These are phyloP conservation scores for Penicillium pancosmium DNA, from an alignment of 495 filamentous ascomycete species.

Conservation along the genomic window DNA sequence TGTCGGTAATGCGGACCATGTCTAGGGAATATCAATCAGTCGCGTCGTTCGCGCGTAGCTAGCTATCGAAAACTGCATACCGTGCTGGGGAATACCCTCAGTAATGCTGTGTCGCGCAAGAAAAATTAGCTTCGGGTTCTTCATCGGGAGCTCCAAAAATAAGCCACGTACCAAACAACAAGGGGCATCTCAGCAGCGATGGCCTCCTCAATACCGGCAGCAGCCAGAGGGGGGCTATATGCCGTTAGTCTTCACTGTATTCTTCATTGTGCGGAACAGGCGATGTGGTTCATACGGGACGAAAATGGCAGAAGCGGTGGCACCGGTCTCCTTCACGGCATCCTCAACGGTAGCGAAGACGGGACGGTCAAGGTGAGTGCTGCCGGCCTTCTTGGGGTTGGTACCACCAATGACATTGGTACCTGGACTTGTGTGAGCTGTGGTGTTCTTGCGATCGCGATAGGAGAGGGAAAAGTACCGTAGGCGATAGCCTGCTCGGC, in stretches of 20 bases:
- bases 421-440: slow-evolving; percentile 58
- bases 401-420: slow-evolving; percentile 98
- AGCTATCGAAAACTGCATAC: slow-evolving; percentile 47
- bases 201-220: slow-evolving; percentile 95
- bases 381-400: slow-evolving; percentile 97
- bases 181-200: slow-evolving; percentile 89
- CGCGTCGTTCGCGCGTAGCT: slow-evolving; percentile 9
- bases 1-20: slow-evolving; percentile 99
- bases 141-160: slow-evolving; percentile 15
- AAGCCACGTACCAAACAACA: slow-evolving; percentile 72
- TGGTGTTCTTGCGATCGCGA: slow-evolving; percentile 21
- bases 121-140: slow-evolving; percentile 15
- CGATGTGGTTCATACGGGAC: slow-evolving; percentile 71
- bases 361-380: slow-evolving; percentile 83
- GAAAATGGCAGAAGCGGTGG: slow-evolving; percentile 92
- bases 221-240: slow-evolving; percentile 81
- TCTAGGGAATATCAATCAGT: slow-evolving; percentile 56
- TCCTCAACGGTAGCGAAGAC: slow-evolving; percentile 91
- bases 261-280: slow-evolving; percentile 2
- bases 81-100: slow-evolving; percentile 96
- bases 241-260: slow-evolving; percentile 18
- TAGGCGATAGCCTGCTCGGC: slow-evolving; percentile 97
- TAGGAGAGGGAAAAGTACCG: slow-evolving; percentile 57
- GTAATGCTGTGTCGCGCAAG: slow-evolving; percentile 67
- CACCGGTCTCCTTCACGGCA: slow-evolving; percentile 88